Conservation (phyloP, 345 rosid species). For the Sapria himalayana region DNA sequence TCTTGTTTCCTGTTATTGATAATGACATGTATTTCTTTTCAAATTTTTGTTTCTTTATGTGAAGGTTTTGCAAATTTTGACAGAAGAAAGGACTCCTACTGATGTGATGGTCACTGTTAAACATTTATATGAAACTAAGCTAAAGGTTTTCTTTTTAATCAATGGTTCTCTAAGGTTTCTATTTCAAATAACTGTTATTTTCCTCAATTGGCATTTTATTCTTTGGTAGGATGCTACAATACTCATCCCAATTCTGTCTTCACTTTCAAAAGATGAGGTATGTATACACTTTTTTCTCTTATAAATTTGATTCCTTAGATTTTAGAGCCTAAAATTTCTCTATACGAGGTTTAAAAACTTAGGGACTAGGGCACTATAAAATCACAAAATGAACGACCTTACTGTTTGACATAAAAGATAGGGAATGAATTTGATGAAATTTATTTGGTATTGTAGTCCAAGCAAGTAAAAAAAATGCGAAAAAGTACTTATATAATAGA, state of each 20-base stretch:
- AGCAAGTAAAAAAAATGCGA: too few relatives aligned
- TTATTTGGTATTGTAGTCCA: too few relatives aligned
- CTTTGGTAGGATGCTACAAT: slow-evolving; percentile 74
- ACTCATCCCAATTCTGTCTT: slow-evolving; percentile 83
- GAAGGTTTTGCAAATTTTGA: slow-evolving; percentile 85
- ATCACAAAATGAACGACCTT: too few relatives aligned
- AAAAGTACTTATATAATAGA: too few relatives aligned
- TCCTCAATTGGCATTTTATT: slow-evolving; percentile 8
- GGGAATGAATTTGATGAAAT: too few relatives aligned
- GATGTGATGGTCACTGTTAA: slow-evolving; percentile 74
- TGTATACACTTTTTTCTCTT: slow-evolving; percentile 5
- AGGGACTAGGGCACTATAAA: too few relatives aligned
- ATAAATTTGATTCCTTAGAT: too few relatives aligned
- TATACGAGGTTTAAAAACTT: too few relatives aligned
- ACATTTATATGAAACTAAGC: slow-evolving; percentile 76
- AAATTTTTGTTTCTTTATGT: slow-evolving; percentile 11
- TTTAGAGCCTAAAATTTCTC: too few relatives aligned
- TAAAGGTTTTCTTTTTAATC: slow-evolving; percentile 35
- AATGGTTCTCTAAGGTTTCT: slow-evolving; percentile 6
- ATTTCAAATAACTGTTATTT: not conserved
- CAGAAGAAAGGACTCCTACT: slow-evolving; percentile 49
- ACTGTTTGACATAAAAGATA: too few relatives aligned
- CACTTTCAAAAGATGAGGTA: slow-evolving; percentile 87
- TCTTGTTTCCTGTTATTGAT: not conserved
- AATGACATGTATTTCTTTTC: slow-evolving; percentile 8